Conservation (phyloP, 805 yeast species). For the Saccharomycopsis amapae region DNA sequence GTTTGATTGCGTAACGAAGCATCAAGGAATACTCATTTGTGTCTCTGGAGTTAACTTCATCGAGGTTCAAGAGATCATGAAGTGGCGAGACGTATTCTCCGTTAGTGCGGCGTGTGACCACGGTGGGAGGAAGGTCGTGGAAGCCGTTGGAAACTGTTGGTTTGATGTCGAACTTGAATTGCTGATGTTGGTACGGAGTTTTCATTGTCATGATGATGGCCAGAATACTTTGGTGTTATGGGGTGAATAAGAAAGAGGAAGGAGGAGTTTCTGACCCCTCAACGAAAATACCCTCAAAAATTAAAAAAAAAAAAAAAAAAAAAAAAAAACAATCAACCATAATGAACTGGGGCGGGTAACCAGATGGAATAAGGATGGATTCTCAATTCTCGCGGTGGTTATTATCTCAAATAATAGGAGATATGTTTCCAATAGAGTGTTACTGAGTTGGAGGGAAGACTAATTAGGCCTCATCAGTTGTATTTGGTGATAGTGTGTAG, state of each 20-base stretch:
- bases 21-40: slow-evolving; percentile 5
- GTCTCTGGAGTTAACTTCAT: slow-evolving; percentile 15
- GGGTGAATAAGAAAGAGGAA: not conserved
- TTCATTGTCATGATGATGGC: slow-evolving; percentile 1
- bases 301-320: not conserved
- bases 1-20: slow-evolving; percentile 14
- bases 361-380: too few relatives aligned
- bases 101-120: not conserved
- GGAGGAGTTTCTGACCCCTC: too few relatives aligned
- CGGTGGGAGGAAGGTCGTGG: not conserved
- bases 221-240: not conserved
- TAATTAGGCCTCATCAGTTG: too few relatives aligned
- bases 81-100: slow-evolving; percentile 4
- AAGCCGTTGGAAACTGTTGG: not conserved
- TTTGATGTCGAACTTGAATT: slow-evolving; percentile 12
- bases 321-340: not conserved
- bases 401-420: too few relatives aligned
- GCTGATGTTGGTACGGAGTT: slow-evolving; percentile 11
- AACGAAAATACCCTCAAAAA: too few relatives aligned
- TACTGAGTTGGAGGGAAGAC: too few relatives aligned
- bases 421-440: too few relatives aligned
- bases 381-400: too few relatives aligned
- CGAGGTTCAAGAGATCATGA: slow-evolving; percentile 14
- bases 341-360: too few relatives aligned
- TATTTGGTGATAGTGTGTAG: too few relatives aligned